These are phyloP conservation scores for apple (Malus domestica) DNA, from an alignment of 306 rosid species.

Conservation along the genomic window DNA sequence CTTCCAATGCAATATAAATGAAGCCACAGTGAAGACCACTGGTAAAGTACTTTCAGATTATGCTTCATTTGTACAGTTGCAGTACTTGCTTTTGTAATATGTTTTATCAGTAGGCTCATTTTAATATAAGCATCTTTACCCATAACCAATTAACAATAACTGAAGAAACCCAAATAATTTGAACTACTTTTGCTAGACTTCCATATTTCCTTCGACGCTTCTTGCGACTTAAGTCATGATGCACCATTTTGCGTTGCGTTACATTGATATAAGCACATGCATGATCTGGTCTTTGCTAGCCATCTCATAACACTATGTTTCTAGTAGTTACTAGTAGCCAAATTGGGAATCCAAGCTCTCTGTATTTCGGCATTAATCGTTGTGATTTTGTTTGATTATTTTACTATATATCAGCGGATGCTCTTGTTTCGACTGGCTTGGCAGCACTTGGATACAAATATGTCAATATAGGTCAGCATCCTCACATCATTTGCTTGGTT, in stretches of 20 bases:
- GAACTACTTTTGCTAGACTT: background rate
- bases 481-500: background rate
- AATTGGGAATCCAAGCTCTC: background rate
- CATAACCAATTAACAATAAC: too few species aligned
- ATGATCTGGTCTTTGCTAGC: background rate
- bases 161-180: too few species aligned
- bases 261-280: background rate
- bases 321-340: too few species aligned
- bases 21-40: conserved; percentile 9
- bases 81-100: too few species aligned
- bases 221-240: background rate
- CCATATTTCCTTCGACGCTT: background rate
- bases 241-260: background rate
- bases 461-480: conserved; percentile 5
- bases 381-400: background rate
- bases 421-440: conserved; percentile 25
- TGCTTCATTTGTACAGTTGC: too few species aligned
- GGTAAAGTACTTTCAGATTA: background rate
- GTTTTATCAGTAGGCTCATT: too few species aligned
- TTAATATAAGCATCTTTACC: too few species aligned
- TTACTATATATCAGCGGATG: conserved; percentile 2
- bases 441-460: conserved; percentile 27
- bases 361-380: background rate
- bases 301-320: too few species aligned
- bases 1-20: conserved; percentile 20